phyloP scores from a whole-genome alignment of 192 early-diverging fungal species.

The Spizellomyces sp. region DNA sequence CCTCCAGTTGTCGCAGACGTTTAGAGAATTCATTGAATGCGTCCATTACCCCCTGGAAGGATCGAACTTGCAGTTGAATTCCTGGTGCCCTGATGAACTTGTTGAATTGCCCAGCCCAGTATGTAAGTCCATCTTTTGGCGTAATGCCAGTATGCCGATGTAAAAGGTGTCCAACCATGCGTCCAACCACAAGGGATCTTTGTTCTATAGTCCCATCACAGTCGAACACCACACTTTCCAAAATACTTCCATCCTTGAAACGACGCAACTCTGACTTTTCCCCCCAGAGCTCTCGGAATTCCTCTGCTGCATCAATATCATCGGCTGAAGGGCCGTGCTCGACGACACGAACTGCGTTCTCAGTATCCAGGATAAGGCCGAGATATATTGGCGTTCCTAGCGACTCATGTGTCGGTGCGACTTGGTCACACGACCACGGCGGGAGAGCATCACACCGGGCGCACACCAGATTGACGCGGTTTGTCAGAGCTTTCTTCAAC shows the following conservation, averaged over 20 bases:
- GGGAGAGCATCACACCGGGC: slow-evolving; percentile 15
- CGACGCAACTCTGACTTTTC: slow-evolving; percentile 83
- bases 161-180: slow-evolving; percentile 79
- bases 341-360: slow-evolving; percentile 70
- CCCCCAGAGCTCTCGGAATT: slow-evolving; percentile 89
- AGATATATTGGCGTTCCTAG: slow-evolving; percentile 43
- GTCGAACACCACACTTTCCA: slow-evolving; percentile 87
- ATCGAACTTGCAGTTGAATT: slow-evolving; percentile 24
- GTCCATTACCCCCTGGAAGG: slow-evolving; percentile 68
- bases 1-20: slow-evolving; percentile 60
- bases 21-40: slow-evolving; percentile 71
- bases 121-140: slow-evolving; percentile 37
- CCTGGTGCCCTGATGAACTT: slow-evolving; percentile 59
- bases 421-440: slow-evolving; percentile 21
- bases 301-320: slow-evolving; percentile 57
- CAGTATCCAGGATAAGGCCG: slow-evolving; percentile 74
- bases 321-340: slow-evolving; percentile 85
- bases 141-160: slow-evolving; percentile 68
- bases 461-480: slow-evolving; percentile 37
- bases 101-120: slow-evolving; percentile 72
- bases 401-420: slow-evolving; percentile 33
- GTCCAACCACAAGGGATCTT: slow-evolving; percentile 72
- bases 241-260: slow-evolving; percentile 92
- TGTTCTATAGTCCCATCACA: slow-evolving; percentile 55
- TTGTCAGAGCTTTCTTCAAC: slow-evolving; percentile 42